Conservation (phyloP, 345 rosid genomes). For the Orychophragmus violaceus region DNA sequence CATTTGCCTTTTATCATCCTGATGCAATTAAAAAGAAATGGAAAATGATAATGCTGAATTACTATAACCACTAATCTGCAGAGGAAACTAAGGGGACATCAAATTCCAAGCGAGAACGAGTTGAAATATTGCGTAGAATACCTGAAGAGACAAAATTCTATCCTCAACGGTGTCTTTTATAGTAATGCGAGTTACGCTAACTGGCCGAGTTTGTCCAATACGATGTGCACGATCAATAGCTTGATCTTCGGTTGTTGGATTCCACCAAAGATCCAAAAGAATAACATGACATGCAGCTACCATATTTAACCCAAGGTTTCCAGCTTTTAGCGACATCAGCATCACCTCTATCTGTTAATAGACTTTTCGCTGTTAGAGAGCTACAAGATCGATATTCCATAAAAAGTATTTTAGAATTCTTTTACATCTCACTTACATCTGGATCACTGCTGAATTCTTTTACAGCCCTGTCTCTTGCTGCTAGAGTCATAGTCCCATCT, state of each 20-base stretch:
- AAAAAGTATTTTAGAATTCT: neutral
- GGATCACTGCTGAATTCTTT: slow-evolving; percentile 75
- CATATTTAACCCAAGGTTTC: slow-evolving; percentile 94
- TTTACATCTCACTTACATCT: slow-evolving; percentile 43
- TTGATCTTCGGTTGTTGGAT: slow-evolving; percentile 84
- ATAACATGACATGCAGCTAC: slow-evolving; percentile 93
- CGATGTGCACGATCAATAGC: slow-evolving; percentile 97
- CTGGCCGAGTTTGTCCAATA: slow-evolving; percentile 93
- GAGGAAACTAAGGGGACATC: neutral
- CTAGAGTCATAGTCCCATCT: slow-evolving; percentile 83
- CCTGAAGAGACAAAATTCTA: slow-evolving; percentile 80
- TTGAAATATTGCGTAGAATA: slow-evolving; percentile 23
- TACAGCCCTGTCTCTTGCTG: slow-evolving; percentile 77
- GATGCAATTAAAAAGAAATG: neutral
- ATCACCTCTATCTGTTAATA: slow-evolving; percentile 58
- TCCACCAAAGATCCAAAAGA: slow-evolving; percentile 96
- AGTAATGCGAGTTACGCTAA: slow-evolving; percentile 82
- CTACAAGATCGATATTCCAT: neutral
- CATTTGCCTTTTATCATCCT: slow-evolving; percentile 94
- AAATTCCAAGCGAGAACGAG: neutral
- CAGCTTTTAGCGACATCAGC: slow-evolving; percentile 94
- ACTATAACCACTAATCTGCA: neutral
- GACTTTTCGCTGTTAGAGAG: slow-evolving; percentile 3
- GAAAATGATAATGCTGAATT: neutral
- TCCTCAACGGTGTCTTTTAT: slow-evolving; percentile 81